These are phyloP conservation scores for Aspergillus hancockii DNA, from an alignment of 495 filamentous ascomycete genomes.

Conservation along the genomic window DNA sequence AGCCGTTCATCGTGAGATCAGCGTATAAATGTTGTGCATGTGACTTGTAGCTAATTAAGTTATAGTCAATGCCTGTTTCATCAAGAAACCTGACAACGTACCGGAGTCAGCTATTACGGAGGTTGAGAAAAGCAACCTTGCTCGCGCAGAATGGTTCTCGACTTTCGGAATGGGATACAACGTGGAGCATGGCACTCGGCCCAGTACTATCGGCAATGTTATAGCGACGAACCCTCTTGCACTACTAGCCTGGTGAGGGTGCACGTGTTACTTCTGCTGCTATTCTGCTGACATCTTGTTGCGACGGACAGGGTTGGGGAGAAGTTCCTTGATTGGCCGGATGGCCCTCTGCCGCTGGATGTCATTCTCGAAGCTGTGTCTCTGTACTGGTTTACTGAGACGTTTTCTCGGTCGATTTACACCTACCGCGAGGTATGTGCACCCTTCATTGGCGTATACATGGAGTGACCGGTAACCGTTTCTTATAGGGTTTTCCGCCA, in stretches of 20 bases:
- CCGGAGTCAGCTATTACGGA: constrained; percentile 44
- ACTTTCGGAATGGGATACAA: constrained; percentile 52
- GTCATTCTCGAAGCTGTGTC: constrained; percentile 57
- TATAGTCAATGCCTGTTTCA: constrained; percentile 37
- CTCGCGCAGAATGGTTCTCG: constrained; percentile 35
- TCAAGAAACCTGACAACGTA: constrained; percentile 61
- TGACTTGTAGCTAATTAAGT: not conserved
- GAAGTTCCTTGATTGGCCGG: constrained; percentile 67
- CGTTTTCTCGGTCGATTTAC: constrained; percentile 59
- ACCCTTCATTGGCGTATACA: not conserved
- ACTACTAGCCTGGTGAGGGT: constrained; percentile 62
- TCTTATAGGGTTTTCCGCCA: constrained; percentile 24
- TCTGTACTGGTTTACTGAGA: constrained; percentile 67
- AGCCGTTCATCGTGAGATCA: constrained; percentile 39
- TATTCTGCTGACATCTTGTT: constrained; percentile 6
- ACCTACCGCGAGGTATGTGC: constrained; percentile 46
- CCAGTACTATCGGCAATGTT: constrained; percentile 60
- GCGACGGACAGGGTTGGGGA: constrained; percentile 56
- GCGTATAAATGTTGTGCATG: not conserved
- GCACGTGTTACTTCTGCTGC: not conserved
- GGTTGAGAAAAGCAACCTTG: constrained; percentile 33
- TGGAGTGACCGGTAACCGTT: constrained; percentile 13
- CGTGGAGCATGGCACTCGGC: constrained; percentile 57
- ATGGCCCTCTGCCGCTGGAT: constrained; percentile 51
- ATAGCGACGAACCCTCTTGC: constrained; percentile 59